Conservation (phyloP, 1,284 basidiomycete genomes). For the Kwoniella shivajii region DNA sequence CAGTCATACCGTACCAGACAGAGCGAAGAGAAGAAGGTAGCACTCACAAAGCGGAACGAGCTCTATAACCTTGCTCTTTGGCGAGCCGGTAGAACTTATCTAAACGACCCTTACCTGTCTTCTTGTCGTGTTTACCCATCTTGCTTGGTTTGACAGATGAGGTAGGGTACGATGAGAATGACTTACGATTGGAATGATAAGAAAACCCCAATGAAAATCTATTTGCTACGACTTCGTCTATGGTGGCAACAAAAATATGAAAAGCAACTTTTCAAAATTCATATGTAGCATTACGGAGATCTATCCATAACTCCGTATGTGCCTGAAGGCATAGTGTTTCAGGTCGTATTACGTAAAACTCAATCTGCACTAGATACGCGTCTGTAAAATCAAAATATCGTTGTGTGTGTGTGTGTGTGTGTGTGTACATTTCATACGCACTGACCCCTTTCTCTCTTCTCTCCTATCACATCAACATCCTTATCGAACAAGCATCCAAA, state of each 20-base stretch:
- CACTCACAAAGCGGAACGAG: constrained; percentile 87
- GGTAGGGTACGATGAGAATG: background rate
- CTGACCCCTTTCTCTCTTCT: background rate
- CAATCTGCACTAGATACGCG: no score
- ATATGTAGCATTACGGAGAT: background rate
- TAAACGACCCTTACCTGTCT: constrained; percentile 77
- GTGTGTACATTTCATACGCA: background rate
- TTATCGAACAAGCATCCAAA: no score
- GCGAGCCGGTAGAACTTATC: constrained; percentile 87
- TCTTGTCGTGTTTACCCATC: constrained; percentile 58
- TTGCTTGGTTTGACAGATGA: constrained; percentile 6
- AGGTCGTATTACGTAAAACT: no score
- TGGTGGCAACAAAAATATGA: background rate
- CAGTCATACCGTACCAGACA: background rate
- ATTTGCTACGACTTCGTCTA: background rate
- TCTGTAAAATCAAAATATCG: no score
- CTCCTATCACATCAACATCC: background rate
- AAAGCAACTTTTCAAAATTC: background rate
- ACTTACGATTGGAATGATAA: background rate
- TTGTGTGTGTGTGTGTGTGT: no score
- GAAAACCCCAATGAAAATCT: no score
- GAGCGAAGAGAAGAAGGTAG: background rate
- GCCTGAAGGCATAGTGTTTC: no score
- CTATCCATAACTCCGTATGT: background rate
- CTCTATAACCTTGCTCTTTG: constrained; percentile 95